phyloP scores from a whole-genome alignment of 306 rosid genomes.

The Inga leiocalycina region DNA sequence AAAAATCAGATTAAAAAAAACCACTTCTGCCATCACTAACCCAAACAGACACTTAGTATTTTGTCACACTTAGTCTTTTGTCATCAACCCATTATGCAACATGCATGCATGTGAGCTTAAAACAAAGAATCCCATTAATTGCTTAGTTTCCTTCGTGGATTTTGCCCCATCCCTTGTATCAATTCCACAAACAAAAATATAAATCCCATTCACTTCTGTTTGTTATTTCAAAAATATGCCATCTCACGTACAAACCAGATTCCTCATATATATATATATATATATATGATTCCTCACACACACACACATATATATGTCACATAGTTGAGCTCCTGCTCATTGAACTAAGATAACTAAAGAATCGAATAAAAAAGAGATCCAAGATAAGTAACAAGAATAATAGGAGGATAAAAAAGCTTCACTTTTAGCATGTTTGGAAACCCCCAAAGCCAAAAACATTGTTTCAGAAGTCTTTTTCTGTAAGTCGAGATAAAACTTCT shows the following conservation, averaged over 20 bases:
- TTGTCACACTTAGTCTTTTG: background rate
- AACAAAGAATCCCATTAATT: constrained; percentile 6
- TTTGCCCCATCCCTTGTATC: background rate
- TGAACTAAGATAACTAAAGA: constrained; percentile 12
- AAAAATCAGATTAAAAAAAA: too few relatives aligned
- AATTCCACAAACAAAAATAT: background rate
- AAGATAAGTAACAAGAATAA: background rate
- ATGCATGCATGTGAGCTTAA: background rate
- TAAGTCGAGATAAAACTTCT: too few relatives aligned
- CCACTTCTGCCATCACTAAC: too few relatives aligned
- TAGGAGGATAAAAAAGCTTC: background rate
- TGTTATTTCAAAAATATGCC: background rate
- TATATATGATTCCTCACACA: too few relatives aligned
- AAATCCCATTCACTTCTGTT: background rate
- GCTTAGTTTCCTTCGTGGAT: background rate
- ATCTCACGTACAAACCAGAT: background rate
- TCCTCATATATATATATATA: background rate
- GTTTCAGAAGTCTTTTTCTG: too few relatives aligned
- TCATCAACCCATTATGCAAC: background rate
- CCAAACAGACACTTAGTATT: background rate
- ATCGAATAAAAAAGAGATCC: constrained; percentile 11
- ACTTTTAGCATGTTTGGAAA: background rate
- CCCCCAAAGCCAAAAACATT: too few relatives aligned
- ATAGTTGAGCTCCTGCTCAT: background rate
- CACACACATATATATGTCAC: background rate